These are phyloP conservation scores for Westerdykella sp. DNA, from an alignment of 2,329 filamentous ascomycete genomes.

Conservation along the genomic window DNA sequence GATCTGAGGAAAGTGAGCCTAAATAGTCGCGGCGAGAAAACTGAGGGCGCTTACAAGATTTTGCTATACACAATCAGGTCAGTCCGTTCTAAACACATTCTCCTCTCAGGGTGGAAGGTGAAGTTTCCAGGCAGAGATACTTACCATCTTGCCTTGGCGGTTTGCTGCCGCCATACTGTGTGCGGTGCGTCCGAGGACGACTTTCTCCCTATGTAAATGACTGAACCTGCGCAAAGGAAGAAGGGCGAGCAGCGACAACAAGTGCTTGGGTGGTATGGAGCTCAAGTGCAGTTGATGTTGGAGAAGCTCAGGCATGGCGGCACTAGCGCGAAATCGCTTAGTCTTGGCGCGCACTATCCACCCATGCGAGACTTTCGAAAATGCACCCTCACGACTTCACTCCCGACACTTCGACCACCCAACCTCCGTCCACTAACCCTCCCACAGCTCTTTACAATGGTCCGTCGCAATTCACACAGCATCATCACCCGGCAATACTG, in stretches of 20 bases:
- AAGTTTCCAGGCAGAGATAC: constrained; percentile 43
- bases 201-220: constrained; percentile 14
- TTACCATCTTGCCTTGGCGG: constrained; percentile 99
- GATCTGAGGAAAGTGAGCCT: constrained; percentile 56
- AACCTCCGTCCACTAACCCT: constrained; percentile 30
- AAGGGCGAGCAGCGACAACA: constrained; percentile 17
- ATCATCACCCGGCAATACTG: constrained; percentile 12
- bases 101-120: constrained; percentile 31
- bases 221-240: constrained; percentile 1
- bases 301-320: constrained; percentile 3
- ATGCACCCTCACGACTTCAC: constrained; percentile 15
- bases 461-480: constrained; percentile 15
- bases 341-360: constrained; percentile 12
- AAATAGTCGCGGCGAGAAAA: constrained; percentile 7
- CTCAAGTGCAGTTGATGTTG: constrained; percentile 10
- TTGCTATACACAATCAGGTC: constrained; percentile 47
- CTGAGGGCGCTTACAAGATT: constrained; percentile 52
- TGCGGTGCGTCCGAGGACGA: constrained; percentile 40
- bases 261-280: constrained; percentile 3
- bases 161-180: constrained; percentile 50
- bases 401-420: constrained; percentile 17
- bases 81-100: constrained; percentile 43
- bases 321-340: constrained; percentile 6
- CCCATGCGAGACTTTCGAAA: constrained; percentile 16
- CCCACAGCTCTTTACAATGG: constrained; percentile 35